These are phyloP conservation scores for Plasmodium vivax DNA, from an alignment of 169 alveolate species.

Conservation along the genomic window DNA sequence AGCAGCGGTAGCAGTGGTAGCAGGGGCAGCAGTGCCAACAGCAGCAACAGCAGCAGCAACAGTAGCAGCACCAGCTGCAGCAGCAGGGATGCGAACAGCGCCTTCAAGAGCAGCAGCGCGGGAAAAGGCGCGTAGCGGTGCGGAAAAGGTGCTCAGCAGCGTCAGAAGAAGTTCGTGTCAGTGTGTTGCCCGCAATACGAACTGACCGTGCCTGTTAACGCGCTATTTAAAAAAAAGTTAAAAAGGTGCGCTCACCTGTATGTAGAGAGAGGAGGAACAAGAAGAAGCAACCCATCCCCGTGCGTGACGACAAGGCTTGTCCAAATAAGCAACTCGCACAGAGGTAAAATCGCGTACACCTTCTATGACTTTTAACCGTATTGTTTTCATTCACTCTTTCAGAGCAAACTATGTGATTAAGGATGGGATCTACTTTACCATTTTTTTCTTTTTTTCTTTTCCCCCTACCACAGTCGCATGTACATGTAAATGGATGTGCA, in stretches of 20 bases:
- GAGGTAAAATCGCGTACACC: not conserved
- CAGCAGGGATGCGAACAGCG: not conserved
- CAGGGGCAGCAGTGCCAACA: not conserved
- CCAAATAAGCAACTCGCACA: not conserved
- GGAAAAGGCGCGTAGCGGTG: not conserved
- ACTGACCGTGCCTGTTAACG: not conserved
- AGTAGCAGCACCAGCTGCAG: conserved; percentile 14
- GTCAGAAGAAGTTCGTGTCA: not conserved
- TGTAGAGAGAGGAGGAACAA: not conserved
- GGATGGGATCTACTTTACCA: not conserved
- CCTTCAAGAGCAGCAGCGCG: not conserved
- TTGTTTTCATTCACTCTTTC: not conserved
- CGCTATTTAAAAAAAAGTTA: not conserved
- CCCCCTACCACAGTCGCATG: not conserved
- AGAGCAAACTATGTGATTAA: not conserved
- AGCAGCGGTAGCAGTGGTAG: not conserved
- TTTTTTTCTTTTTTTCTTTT: not conserved
- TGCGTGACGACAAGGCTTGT: not conserved
- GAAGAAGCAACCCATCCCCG: not conserved
- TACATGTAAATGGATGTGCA: not conserved
- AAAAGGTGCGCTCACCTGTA: not conserved
- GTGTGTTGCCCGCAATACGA: not conserved
- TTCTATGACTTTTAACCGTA: not conserved
- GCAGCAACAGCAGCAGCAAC: not conserved
- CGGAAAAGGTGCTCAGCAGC: too few relatives aligned